Evolutionary conservation across 768 basidiomycete species (phyloP).

Genomic region (Strobilomyces dryophilus): DNA sequence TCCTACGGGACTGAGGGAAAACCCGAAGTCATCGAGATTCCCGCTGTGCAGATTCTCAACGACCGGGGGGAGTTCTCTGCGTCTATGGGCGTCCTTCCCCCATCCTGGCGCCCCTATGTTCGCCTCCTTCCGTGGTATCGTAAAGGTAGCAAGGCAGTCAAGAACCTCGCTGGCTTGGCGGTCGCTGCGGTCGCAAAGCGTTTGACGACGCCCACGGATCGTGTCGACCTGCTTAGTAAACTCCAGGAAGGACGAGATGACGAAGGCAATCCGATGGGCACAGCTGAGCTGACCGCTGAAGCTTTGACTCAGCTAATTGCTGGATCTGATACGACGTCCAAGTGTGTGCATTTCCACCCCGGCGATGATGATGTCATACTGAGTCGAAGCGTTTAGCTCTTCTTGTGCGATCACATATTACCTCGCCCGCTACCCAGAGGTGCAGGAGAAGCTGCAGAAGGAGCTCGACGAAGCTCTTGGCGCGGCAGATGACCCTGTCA

Average conservation of each 20-base stretch:
- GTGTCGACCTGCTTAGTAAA: slow-evolving; percentile 78
- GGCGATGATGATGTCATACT: not conserved
- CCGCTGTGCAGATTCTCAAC: slow-evolving; percentile 83
- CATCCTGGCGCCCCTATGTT: slow-evolving; percentile 63
- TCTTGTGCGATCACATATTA: slow-evolving; percentile 88
- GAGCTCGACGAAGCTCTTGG: slow-evolving; percentile 65
- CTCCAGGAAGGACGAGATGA: slow-evolving; percentile 76
- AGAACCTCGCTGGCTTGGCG: slow-evolving; percentile 74
- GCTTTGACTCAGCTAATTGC: slow-evolving; percentile 83
- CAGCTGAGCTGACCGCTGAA: slow-evolving; percentile 84
- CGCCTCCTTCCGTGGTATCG: slow-evolving; percentile 73
- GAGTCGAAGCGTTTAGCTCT: slow-evolving; percentile 46
- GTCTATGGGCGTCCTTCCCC: slow-evolving; percentile 74
- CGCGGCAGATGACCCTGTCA: slow-evolving; percentile 55
- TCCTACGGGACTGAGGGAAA: slow-evolving; percentile 46
- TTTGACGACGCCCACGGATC: slow-evolving; percentile 61
- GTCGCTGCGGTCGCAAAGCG: slow-evolving; percentile 79
- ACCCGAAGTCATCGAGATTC: slow-evolving; percentile 54
- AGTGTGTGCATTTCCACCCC: slow-evolving; percentile 43
- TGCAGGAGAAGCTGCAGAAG: slow-evolving; percentile 66
- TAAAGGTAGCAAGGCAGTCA: slow-evolving; percentile 60
- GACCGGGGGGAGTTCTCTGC: slow-evolving; percentile 85
- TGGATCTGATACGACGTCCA: slow-evolving; percentile 91
- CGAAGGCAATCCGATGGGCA: slow-evolving; percentile 73
- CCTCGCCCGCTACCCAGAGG: slow-evolving; percentile 62